Base-by-base conservation (phyloP, 768 basidiomycete genomes). In the Hydnomerulius pinastri region DNA sequence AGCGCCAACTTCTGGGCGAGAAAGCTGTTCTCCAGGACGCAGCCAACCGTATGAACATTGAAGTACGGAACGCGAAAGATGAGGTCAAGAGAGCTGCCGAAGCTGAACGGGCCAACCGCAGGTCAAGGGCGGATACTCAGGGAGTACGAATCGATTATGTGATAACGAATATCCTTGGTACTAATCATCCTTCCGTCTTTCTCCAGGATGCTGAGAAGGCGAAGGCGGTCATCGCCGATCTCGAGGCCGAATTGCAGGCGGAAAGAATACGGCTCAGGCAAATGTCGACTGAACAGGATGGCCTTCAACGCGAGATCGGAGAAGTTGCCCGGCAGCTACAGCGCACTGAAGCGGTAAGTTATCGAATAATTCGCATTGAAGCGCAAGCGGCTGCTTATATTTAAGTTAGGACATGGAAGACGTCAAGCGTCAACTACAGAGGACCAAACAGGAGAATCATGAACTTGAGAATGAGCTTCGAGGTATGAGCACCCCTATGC, bases 401-500 rank as follows among this genome's bases (percentile, higher is more conserved):
- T n/a, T 6, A 43, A 24, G 20, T 20, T 57, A 92, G 89, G 89
- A 90, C 60, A 90, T 92, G 80, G 81, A 86, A 21, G 87, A 86
- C 43, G 80, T 92, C 36, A 85, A 82, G 55, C 67, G 77, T 11
- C 84, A 92, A 28, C 66, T 92, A 6, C 80, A 85, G 37, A 76
- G 75, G 48, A 72, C 81, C 66, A 92, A 90, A 68, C 80, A 82
- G 50, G 85, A 90, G 59, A 92, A 86, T 55, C 76, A 82, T 21
- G 80, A 81, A 17, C 73, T 93, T 23, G 90, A 92, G 65, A 75
- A 72, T 41, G 89, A 92, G 51, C 75, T 92, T 37, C 78, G 87
- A 70, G 76, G 90, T 87, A 62, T 23, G 78, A 60, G 17, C 24
- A n/a, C 23, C 3, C 15, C 36, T 25, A 15, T 46, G 17, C 21